Conservation (phyloP, 1,284 basidiomycete species). For the Xerocomus cyaneibrunnescens region DNA sequence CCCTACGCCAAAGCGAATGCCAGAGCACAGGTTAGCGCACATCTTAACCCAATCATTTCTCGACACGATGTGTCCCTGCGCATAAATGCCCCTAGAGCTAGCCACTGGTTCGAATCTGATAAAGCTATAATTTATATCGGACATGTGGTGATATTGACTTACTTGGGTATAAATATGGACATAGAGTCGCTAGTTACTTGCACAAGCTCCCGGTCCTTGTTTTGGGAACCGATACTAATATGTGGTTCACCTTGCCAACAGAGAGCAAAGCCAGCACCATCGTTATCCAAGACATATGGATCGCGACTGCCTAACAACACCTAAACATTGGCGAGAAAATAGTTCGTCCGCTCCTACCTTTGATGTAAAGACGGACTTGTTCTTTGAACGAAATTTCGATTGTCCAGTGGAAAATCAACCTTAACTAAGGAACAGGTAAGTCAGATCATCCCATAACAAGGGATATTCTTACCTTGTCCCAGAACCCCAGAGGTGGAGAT, state of each 20-base stretch:
- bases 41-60: conserved; percentile 48
- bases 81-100: conserved; percentile 11
- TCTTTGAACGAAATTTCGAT: conserved; percentile 71
- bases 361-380: conserved; percentile 80
- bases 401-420: conserved; percentile 84
- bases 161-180: conserved; percentile 84
- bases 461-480: conserved; percentile 71
- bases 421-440: conserved; percentile 50
- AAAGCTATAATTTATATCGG: conserved; percentile 2
- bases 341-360: conserved; percentile 53
- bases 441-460: neutral
- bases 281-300: conserved; percentile 74
- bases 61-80: conserved; percentile 22
- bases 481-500: conserved; percentile 90
- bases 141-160: conserved; percentile 12
- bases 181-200: conserved; percentile 84
- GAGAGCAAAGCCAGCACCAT: conserved; percentile 88
- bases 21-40: conserved; percentile 83
- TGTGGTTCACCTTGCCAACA: conserved; percentile 81
- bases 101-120: conserved; percentile 24
- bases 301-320: conserved; percentile 69
- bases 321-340: conserved; percentile 16
- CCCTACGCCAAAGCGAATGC: conserved; percentile 91
- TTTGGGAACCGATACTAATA: conserved; percentile 72
- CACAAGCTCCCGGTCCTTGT: conserved; percentile 76